Evolutionary conservation across 768 basidiomycete genomes (phyloP).

Genomic region (Boletus barrowsii): DNA sequence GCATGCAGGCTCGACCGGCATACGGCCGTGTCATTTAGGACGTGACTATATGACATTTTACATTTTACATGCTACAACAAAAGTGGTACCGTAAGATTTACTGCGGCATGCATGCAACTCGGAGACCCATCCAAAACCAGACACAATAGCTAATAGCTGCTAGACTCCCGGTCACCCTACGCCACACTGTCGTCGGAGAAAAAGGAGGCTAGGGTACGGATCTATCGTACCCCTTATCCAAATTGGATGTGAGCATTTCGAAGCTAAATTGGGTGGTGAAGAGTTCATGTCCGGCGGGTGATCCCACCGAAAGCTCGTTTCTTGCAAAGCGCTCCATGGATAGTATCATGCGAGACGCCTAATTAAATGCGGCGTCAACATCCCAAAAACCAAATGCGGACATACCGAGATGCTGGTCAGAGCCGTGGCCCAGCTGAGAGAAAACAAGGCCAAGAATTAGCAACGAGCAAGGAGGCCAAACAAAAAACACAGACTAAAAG

Average conservation of each 20-base stretch:
- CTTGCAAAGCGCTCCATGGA: slow-evolving; percentile 18
- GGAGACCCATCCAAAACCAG: background rate
- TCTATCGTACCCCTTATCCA: background rate
- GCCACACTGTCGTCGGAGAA: too few relatives aligned
- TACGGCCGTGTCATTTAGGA: too few relatives aligned
- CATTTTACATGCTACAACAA: too few relatives aligned
- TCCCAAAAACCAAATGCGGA: background rate
- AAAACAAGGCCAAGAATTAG: background rate
- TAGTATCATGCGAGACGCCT: slow-evolving; percentile 24
- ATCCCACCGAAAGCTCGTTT: background rate
- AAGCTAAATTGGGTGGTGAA: slow-evolving; percentile 13
- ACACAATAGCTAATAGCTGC: background rate
- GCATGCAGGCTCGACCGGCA: too few relatives aligned
- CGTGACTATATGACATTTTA: too few relatives aligned
- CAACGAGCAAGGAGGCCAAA: background rate
- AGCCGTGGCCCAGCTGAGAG: slow-evolving; percentile 13
- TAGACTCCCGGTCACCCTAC: background rate
- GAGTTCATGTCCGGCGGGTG: background rate
- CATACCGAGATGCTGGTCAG: slow-evolving; percentile 13
- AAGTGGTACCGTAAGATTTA: too few relatives aligned
- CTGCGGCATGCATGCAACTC: background rate
- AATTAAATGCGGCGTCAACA: background rate
- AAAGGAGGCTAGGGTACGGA: background rate
- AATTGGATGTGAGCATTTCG: background rate
- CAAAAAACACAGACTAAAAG: slow-evolving; percentile 5